Conservation (phyloP, 2,329 filamentous ascomycete species). For the Mollisiaceae sp. region DNA sequence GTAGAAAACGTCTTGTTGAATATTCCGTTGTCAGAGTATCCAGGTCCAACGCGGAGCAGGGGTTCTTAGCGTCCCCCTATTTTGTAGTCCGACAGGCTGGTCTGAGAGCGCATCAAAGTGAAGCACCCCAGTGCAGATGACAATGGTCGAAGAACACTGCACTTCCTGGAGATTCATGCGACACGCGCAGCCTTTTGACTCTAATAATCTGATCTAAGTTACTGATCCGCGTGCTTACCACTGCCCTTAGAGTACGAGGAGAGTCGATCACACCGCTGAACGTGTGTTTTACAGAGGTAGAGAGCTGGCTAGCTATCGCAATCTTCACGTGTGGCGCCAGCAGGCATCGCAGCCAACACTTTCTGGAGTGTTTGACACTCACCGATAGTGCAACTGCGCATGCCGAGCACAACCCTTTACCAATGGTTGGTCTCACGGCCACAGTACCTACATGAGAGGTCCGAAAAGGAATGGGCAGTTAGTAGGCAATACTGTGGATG, state of each 20-base stretch:
- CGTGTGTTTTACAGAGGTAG: neutral
- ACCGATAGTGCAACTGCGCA: neutral
- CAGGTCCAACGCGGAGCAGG: neutral
- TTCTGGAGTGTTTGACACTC: neutral
- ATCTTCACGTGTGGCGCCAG: constrained; percentile 5
- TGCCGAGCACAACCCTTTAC: neutral
- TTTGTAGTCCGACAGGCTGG: neutral
- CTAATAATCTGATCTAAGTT: neutral
- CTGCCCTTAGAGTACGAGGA: neutral
- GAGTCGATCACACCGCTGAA: constrained; percentile 1
- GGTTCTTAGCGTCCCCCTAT: neutral
- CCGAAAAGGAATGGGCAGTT: neutral
- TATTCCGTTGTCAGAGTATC: constrained; percentile 6
- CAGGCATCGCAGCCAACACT: neutral
- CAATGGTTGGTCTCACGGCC: no score
- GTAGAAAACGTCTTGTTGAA: constrained; percentile 7
- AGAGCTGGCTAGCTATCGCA: neutral
- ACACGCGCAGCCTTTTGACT: neutral
- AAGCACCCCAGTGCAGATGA: neutral
- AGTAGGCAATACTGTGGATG: neutral
- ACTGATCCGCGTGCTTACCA: neutral
- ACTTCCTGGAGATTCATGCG: constrained; percentile 2
- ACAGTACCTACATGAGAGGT: no score
- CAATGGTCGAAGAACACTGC: constrained; percentile 1
- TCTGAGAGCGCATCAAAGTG: constrained; percentile 2